These are phyloP conservation scores for Prosopis cineraria DNA, from an alignment of 306 rosid genomes.

Conservation along the genomic window DNA sequence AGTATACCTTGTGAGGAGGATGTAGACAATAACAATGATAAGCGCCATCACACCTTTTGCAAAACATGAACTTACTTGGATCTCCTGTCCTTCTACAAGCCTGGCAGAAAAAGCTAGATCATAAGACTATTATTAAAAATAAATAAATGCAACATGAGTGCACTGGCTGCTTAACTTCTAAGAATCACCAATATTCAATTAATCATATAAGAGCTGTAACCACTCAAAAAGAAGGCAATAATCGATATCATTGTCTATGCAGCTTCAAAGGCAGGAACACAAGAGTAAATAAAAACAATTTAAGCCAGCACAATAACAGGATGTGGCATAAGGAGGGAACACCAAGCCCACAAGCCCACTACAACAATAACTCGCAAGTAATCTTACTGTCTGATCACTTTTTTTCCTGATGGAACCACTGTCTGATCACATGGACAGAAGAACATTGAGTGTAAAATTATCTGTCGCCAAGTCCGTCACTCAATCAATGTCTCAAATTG, in stretches of 20 bases:
- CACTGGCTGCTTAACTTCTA: slow-evolving; percentile 4
- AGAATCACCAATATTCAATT: slow-evolving; percentile 13
- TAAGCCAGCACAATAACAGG: background rate
- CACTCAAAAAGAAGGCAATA: background rate
- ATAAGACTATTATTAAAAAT: slow-evolving; percentile 7
- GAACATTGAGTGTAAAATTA: background rate
- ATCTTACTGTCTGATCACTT: background rate
- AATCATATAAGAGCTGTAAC: background rate
- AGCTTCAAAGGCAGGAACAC: background rate
- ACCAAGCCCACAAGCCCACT: background rate
- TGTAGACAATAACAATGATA: slow-evolving; percentile 95
- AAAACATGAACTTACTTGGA: slow-evolving; percentile 95
- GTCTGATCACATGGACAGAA: background rate
- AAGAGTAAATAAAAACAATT: background rate
- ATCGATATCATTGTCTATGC: background rate
- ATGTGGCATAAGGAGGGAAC: background rate
- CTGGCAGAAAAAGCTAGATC: slow-evolving; percentile 46
- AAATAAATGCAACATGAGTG: slow-evolving; percentile 19
- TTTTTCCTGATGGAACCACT: background rate
- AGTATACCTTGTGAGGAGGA: slow-evolving; percentile 93
- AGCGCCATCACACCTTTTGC: slow-evolving; percentile 97
- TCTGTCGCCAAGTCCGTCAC: background rate
- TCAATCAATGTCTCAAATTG: background rate
- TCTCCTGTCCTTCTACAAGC: slow-evolving; percentile 94
- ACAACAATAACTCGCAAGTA: background rate